A percentile compares a stretch with the other conserved stretches of the same genome.
phyloP scores from a whole-genome alignment of 345 rosid species.

The Populus euphratica region DNA sequence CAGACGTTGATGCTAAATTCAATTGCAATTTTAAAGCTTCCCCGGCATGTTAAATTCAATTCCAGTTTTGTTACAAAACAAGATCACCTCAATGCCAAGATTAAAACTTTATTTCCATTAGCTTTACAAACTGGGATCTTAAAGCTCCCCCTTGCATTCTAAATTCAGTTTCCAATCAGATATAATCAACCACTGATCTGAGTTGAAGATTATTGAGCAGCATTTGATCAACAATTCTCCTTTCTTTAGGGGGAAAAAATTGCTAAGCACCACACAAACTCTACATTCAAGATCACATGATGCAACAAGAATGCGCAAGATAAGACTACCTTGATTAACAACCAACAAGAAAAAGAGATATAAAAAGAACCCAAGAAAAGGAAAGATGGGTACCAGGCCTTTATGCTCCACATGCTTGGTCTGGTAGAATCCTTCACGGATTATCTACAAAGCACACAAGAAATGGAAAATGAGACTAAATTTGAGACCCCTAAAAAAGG shows the following conservation, averaged over 20 bases:
- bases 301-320: neutral
- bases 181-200: neutral
- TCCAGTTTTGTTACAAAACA: neutral
- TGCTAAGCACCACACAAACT: neutral
- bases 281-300: neutral
- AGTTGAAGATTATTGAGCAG: neutral
- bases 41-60: neutral
- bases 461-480: neutral
- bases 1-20: neutral
- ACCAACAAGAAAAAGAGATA: neutral
- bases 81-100: neutral
- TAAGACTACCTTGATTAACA: neutral
- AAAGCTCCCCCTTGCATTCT: neutral
- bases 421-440: conserved; percentile 73
- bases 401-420: conserved; percentile 92
- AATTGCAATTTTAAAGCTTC: too few relatives aligned
- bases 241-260: neutral
- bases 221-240: neutral
- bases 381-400: conserved; percentile 61
- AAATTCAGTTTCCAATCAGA: neutral
- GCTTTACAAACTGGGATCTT: neutral
- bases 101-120: neutral
- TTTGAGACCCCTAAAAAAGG: neutral
- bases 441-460: conserved; percentile 39
- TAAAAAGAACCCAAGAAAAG: neutral